phyloP scores from a whole-genome alignment of 805 yeast species.

The Nakazawaea holstii region DNA sequence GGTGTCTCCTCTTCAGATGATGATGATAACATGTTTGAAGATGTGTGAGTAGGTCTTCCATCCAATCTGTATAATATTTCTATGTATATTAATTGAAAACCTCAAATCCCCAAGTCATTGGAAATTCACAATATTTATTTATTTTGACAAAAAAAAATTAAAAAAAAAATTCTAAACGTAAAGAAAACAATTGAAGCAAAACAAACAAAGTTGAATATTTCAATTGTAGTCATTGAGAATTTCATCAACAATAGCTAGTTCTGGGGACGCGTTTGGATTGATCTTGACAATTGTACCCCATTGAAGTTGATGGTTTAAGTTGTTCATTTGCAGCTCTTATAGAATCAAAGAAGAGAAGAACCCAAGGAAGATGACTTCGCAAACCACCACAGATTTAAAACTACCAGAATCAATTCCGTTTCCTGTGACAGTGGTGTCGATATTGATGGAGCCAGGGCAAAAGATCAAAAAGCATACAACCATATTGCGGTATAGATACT shows the following conservation, averaged over 20 bases:
- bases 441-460: constrained; percentile 40
- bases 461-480: constrained; percentile 45
- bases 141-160: not conserved
- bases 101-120: not conserved
- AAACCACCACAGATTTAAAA: constrained; percentile 36
- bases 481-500: constrained; percentile 57
- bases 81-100: not conserved
- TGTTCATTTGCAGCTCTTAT: not conserved
- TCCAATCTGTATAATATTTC: not conserved
- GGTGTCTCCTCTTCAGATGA: not conserved
- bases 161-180: not conserved
- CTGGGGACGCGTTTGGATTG: too few species aligned
- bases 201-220: not conserved
- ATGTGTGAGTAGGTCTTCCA: not conserved
- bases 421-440: constrained; percentile 59
- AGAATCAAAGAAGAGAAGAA: too few species aligned
- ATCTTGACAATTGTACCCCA: too few species aligned
- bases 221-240: too few species aligned
- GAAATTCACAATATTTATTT: not conserved
- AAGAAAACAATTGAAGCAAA: constrained; percentile 4
- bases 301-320: not conserved
- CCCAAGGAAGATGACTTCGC: not conserved
- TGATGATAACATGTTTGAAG: constrained; percentile 22
- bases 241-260: too few species aligned
- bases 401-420: constrained; percentile 61